Evolutionary conservation across 2,329 filamentous ascomycete species (phyloP), one percentile per base, ranked within the genome.

Genomic region (Ilyonectria robusta): DNA sequence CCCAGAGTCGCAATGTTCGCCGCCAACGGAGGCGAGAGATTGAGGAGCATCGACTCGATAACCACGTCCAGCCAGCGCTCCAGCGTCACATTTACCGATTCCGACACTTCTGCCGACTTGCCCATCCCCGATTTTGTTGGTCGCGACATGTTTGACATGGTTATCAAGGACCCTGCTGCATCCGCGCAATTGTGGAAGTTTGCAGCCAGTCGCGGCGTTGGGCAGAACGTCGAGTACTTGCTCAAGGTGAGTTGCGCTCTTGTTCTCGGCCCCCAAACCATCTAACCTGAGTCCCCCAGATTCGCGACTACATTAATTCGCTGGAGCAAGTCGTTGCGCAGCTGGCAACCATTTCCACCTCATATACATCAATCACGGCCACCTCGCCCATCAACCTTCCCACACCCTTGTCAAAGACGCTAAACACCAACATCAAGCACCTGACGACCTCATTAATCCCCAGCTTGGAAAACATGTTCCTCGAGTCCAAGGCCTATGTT

Each of bases 191-290:
- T 89, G 21, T 80, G 83, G 62, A 81, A 80, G 48, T 89, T 87
- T 73, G 85, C 86, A n/a, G 81, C 84, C 54, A 80, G 76, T 33
- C 78, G 80, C 35, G 81, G 84, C 37, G 83, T 81, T 62, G 83
- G 81, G 1, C 83, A 87, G 59, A 85, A 87, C 66, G 78, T 89
- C 63, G 86, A 84, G 62, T 87, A 86, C 60, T 77, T 87, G 23
- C 78, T 85, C 60, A 85, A 85, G 77, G 84, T 86, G 61, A 65
- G 80, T 75, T 26, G 7, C 48, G 17, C 19, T 58, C 26, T 31
- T 33, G 6, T 47, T 4, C 4, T 9, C 17, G 35, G 3, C 9
- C 15, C 23, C 10, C 31, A 23, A 56, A n/a, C 17, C 31, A 31
- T 40, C 70, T 69, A 42, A 67, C 17, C n/a, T 19, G 21, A 10